phyloP scores from a whole-genome alignment of 768 basidiomycete genomes.

The Tylopilus balloui region DNA sequence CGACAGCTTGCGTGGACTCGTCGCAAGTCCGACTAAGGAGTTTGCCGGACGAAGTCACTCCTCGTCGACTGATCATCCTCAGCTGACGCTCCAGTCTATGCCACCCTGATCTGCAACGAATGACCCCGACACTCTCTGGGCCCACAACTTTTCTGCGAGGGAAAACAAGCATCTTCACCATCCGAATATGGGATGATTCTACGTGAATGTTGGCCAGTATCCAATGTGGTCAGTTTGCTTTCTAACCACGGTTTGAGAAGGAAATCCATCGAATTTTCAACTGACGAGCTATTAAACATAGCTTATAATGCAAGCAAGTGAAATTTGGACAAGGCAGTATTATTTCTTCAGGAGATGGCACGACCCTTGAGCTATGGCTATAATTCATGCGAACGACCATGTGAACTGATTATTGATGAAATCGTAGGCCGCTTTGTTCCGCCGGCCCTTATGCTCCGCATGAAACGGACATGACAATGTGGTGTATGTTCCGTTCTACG shows the following conservation, averaged over 20 bases:
- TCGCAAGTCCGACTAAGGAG: no score
- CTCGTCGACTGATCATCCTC: no score
- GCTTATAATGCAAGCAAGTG: background rate
- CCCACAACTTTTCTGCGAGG: no score
- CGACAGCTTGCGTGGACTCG: no score
- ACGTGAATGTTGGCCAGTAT: background rate
- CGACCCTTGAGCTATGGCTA: background rate
- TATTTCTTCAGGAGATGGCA: background rate
- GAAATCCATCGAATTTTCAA: background rate
- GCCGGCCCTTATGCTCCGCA: background rate
- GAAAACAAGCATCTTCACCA: background rate
- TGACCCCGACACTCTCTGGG: no score
- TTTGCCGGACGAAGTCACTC: no score
- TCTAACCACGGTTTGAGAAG: background rate
- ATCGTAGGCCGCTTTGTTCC: background rate
- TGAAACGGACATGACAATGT: constrained; percentile 3
- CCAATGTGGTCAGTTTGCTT: background rate
- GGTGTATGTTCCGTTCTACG: background rate
- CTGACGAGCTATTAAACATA: background rate
- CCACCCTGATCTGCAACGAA: no score
- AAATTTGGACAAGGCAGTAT: background rate
- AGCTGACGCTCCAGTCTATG: no score
- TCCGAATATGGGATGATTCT: background rate
- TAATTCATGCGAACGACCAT: background rate
- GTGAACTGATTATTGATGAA: background rate